Evolutionary conservation across 2,329 filamentous ascomycete genomes (phyloP), one percentile per base, ranked within the genome.

Genomic region (Fusarium sp.): DNA sequence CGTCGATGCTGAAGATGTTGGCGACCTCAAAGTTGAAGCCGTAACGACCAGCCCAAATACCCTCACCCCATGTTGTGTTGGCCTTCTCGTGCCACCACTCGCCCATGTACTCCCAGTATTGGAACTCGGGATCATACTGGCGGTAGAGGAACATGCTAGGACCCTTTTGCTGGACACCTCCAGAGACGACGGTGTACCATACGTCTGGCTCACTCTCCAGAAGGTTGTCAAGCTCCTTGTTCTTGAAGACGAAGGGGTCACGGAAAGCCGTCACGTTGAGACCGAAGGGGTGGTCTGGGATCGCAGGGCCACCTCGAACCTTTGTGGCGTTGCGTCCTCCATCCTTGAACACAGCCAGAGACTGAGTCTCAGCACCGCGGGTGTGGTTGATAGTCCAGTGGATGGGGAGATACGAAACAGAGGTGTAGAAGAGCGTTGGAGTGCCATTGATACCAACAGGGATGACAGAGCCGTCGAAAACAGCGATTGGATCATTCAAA

Each of bases 11-110:
- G 69, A 85, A 83, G 18, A 83, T 65, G 43, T 84, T 84, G 22
- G 66, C 76, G 14, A 83, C 81, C 68, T 85, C 83, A 44, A 83
- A 84, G 64, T 85, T 85, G 76, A 78, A 84, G 1, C 81, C 81
- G 68, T 77, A 82, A 2, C 76, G 73, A 3, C 81, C 81, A 4
- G 78, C 79, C 77, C 79, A 80, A 22, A 72, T 50, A 11, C 78
- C 78, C 24, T 74, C 71, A 4, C 78, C 78, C 78, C 79, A 80
- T 0, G 78, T 80, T 6, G 78, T 71, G 59, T 80, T 80, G 20
- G 76, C 77, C n/a, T 70, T 58, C 59, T 83, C 82, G 24, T 81
- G 78, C 81, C 81, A 74, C 72, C 72, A 74, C 53, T 74, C 52
- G 10, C 72, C 72, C 9, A 75, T 60, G 18, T 75, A 75, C 29